Base-by-base conservation (phyloP, 345 rosid genomes). In the Acer negundo region DNA sequence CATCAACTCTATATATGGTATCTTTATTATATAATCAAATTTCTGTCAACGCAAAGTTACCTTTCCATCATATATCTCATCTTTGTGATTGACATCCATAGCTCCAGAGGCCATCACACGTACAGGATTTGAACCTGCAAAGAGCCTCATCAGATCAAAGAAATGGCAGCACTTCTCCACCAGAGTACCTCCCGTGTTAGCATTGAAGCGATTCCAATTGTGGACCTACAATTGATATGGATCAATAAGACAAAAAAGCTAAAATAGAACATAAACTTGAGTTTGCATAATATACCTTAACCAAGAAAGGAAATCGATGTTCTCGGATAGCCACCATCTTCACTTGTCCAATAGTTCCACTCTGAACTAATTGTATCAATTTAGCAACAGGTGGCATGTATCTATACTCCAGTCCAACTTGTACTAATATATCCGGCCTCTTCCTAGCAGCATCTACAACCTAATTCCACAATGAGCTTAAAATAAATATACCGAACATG, bases 131-230 rank as follows among this genome's bases (percentile, higher is more conserved):
- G 96, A 89, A 79, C 88, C 89, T 2, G 97, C 94, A 82, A 93
- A 92, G 77, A 95, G 89, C 81, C 91, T 91, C 97, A 95, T 95
- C 73, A 93, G 84, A 84, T 95, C 99, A 80, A 95, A 95, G 87
- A 95, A 95, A 81, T 95, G 99, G 82, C 99, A 95, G 83, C 99
- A 95, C 77, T 95, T 95, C 91, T 95, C 99, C 10, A 95, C 99
- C 75, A 95, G 84, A 38, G 99, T 93, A 15, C 99, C 99, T 51
- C 99, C 97, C 0, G 94, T 86, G 86, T 93, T 95, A 56, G 56
- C 87, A 81, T 93, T 95, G 90, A 93, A 95, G 78, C 98, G 89
- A 82, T 95, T 95, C 99, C 99, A 95, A 77, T 95, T 81, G 77
- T 90, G 81, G 75, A 95, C 99, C 99, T 95, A 75, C 74, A 42